These are phyloP conservation scores for Dalechampia spathulata DNA, from an alignment of 441 rosid genomes.

Conservation along the genomic window DNA sequence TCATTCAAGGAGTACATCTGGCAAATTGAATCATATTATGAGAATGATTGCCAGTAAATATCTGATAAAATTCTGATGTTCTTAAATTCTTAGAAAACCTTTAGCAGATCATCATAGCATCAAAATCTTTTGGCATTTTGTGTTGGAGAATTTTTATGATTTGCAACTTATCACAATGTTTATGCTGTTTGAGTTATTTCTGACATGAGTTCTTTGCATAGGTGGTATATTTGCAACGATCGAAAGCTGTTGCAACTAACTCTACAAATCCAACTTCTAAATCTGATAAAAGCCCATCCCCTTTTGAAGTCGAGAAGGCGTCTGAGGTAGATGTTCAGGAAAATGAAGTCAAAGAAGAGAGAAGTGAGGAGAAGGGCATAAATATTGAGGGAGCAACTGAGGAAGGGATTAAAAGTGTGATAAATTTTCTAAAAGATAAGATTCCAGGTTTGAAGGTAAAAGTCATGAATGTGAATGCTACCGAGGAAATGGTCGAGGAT, in stretches of 20 bases:
- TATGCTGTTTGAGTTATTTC: constrained; percentile 4
- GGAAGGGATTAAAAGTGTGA: constrained; percentile 86
- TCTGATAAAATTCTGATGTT: neutral
- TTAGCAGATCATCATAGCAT: neutral
- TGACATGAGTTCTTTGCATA: constrained; percentile 24
- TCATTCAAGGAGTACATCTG: constrained; percentile 3
- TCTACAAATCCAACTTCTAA: constrained; percentile 32
- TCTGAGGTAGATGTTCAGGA: constrained; percentile 46
- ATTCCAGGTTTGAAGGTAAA: constrained; percentile 87
- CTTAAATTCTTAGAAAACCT: neutral
- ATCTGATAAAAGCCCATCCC: constrained; percentile 33
- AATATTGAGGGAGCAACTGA: constrained; percentile 71
- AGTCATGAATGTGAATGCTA: constrained; percentile 51
- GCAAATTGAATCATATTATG: neutral
- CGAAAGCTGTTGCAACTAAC: constrained; percentile 40
- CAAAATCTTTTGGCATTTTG: neutral
- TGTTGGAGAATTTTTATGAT: neutral
- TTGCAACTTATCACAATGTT: neutral
- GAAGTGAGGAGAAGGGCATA: constrained; percentile 56
- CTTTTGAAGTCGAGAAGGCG: constrained; percentile 40
- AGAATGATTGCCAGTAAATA: neutral
- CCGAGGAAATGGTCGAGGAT: constrained; percentile 51
- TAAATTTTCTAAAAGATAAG: constrained; percentile 85
- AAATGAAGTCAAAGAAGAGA: constrained; percentile 54
- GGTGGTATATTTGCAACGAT: constrained; percentile 74